These are phyloP conservation scores for Colletotrichum acutatum DNA, from an alignment of 2,329 filamentous ascomycete species.

Conservation along the genomic window DNA sequence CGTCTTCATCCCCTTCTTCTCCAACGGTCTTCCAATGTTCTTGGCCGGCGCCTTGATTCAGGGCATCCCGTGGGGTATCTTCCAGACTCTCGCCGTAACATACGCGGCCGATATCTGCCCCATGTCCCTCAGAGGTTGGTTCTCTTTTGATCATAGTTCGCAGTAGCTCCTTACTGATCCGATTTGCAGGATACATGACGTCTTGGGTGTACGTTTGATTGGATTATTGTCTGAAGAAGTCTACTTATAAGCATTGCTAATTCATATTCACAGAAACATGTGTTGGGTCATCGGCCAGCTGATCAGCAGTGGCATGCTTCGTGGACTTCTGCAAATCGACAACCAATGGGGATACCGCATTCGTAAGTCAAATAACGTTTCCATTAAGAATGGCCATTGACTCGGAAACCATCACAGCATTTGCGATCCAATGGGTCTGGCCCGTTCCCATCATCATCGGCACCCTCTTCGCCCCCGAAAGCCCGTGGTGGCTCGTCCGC, in stretches of 20 bases:
- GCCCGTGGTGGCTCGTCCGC: slow-evolving; percentile 41
- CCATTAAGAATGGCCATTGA: background rate
- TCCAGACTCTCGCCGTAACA: slow-evolving; percentile 48
- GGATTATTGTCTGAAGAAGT: background rate
- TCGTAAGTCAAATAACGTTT: slow-evolving; percentile 25
- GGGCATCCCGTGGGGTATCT: slow-evolving; percentile 48
- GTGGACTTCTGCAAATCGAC: slow-evolving; percentile 43
- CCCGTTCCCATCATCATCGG: slow-evolving; percentile 36
- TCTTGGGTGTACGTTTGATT: slow-evolving; percentile 43
- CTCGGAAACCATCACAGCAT: slow-evolving; percentile 38
- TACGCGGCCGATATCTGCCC: slow-evolving; percentile 52
- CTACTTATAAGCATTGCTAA: slow-evolving; percentile 40
- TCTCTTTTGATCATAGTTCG: slow-evolving; percentile 48
- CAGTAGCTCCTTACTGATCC: background rate
- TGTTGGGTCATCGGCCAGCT: slow-evolving; percentile 56
- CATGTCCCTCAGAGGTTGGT: slow-evolving; percentile 47
- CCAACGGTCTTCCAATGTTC: slow-evolving; percentile 49
- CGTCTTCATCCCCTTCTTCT: slow-evolving; percentile 61
- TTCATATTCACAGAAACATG: slow-evolving; percentile 42
- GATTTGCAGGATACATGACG: slow-evolving; percentile 15
- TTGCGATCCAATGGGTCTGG: slow-evolving; percentile 43
- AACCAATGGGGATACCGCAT: slow-evolving; percentile 57
- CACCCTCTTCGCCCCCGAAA: slow-evolving; percentile 39
- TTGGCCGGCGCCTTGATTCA: slow-evolving; percentile 51
- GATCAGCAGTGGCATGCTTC: slow-evolving; percentile 48